Evolutionary conservation across 352 stramenopile species (phyloP).

Genomic region (Halophytophthora batemanensis): DNA sequence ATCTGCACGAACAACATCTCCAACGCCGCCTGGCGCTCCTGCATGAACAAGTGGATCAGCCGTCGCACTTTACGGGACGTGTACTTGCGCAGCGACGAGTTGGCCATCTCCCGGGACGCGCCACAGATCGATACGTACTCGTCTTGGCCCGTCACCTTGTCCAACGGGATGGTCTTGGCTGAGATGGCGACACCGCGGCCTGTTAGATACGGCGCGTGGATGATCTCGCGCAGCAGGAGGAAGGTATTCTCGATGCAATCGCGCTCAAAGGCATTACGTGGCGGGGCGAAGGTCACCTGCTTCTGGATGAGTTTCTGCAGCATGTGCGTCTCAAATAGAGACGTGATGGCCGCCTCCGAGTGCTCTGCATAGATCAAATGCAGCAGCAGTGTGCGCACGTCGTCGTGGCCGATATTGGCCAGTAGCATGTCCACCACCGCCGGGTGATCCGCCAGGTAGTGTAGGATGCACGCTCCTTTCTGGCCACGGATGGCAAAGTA

Average conservation of each 20-base stretch:
- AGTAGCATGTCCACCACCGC: constrained; percentile 69
- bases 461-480: constrained; percentile 74
- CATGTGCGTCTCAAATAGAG: constrained; percentile 67
- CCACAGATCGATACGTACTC: constrained; percentile 87
- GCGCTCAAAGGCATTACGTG: constrained; percentile 67
- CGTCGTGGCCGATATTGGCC: constrained; percentile 78
- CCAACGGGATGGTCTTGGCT: constrained; percentile 81
- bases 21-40: constrained; percentile 63
- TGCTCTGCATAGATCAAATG: constrained; percentile 85
- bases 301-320: constrained; percentile 77
- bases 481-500: constrained; percentile 80
- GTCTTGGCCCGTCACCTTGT: constrained; percentile 83
- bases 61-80: constrained; percentile 83
- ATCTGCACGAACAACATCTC: constrained; percentile 76
- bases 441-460: constrained; percentile 57
- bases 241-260: constrained; percentile 83
- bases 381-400: constrained; percentile 72
- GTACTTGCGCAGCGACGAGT: constrained; percentile 82
- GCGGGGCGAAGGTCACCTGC: constrained; percentile 68
- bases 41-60: constrained; percentile 82
- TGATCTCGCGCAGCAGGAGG: constrained; percentile 72
- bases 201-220: constrained; percentile 83
- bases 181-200: constrained; percentile 78
- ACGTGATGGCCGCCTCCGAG: constrained; percentile 67
- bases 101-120: constrained; percentile 76